Evolutionary conservation across 2,329 filamentous ascomycete species (phyloP), one percentile per base, ranked within the genome.

Genomic region (Hymenoscyphus fructigenus): DNA sequence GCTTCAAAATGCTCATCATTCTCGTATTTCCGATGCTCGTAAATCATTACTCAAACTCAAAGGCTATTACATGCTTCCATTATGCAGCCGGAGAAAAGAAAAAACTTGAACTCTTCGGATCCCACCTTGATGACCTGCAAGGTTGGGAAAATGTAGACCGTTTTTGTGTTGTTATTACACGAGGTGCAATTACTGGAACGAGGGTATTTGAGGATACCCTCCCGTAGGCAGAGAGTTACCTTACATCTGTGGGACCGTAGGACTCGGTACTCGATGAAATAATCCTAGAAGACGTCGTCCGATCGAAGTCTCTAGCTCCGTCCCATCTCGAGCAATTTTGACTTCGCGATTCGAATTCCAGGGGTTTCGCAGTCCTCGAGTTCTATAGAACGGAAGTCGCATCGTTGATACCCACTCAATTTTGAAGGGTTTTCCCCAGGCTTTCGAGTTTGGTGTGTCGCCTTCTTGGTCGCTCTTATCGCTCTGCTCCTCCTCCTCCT

Each of bases 261-360:
- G 73, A 59, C 73, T 74, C 28, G 71, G 73, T 10, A 71, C n/a
- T 17, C 83, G 80, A 71, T 91, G 89, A 77, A 98, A 97, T 72
- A 97, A 84, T 56, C 88, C 87, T 67, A 96, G 82, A 62, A 98
- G 80, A 71, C 87, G 87, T 71, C 87, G 86, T 5, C 93, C 94
- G 55, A 96, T 85, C 34, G 83, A 85, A 32, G 93, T 91, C 77
- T 98, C 94, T 61, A 98, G 81, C 76, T 98, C 94, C 0, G 94
- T 98, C 1, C 94, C 94, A 73, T 98, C 94, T 72, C 94, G 85
- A 28, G 94, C 94, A 74, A 98, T 97, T 78, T 98, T 98, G 67
- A 98, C 91, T 75, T 98, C 94, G 61, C 94, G 83, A 74, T 97
- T 97, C 4, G 92, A 91, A 76, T 98, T 98, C 92, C 93, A 97